These are phyloP conservation scores for Blastomyces parvus DNA, from an alignment of 2,329 filamentous ascomycete species.

Conservation along the genomic window DNA sequence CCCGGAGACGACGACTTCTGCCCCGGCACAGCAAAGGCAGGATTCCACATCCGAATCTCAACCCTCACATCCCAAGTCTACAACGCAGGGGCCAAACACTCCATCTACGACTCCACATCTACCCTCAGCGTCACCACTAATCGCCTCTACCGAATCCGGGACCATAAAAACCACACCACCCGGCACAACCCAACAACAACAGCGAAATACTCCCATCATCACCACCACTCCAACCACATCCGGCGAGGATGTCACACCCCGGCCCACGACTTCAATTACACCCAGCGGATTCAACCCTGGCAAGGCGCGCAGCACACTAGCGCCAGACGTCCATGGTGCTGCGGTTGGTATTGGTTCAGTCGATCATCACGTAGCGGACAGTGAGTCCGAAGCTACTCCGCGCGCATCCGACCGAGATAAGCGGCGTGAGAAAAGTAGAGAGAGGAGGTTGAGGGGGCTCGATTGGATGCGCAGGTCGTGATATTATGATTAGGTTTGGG, in stretches of 20 bases:
- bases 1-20: neutral
- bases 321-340: constrained; percentile 4
- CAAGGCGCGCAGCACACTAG: neutral
- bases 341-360: constrained; percentile 8
- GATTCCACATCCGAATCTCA: neutral
- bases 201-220: neutral
- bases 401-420: constrained; percentile 12
- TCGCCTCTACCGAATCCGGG: neutral
- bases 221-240: neutral
- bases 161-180: neutral
- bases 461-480: constrained; percentile 15
- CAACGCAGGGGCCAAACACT: neutral
- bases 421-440: constrained; percentile 6
- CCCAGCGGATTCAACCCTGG: neutral
- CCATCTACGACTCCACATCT: neutral
- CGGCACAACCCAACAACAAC: neutral
- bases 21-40: neutral
- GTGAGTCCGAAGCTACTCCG: constrained; percentile 10
- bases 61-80: constrained; percentile 7
- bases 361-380: constrained; percentile 2
- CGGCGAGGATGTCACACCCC: constrained; percentile 10
- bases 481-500: neutral
- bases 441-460: constrained; percentile 14
- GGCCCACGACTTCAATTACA: constrained; percentile 2
- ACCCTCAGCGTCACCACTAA: neutral